Base-by-base conservation (phyloP, 1,139 yeast species). In the Suhomyces terraborum region DNA sequence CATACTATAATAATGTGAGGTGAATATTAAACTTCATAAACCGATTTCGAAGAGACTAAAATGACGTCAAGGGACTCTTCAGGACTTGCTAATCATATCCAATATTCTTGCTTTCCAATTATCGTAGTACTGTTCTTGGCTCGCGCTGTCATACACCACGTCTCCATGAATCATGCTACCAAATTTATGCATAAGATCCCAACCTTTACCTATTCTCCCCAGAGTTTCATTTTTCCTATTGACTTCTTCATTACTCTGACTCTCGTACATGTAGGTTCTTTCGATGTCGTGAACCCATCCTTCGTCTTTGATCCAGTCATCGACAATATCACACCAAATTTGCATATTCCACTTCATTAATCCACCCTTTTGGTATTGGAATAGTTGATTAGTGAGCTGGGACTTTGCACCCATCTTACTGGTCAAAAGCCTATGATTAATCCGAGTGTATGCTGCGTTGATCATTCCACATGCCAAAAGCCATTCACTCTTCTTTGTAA, bases 391-490 rank as follows among this genome's bases (percentile, higher is more conserved):
- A 40, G 77, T 62, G 12, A 80, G 69, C 25, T 69, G 64, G 6
- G 73, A 59, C 42, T 69, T 74, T 19, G 77, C 69, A 2, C 84
- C 80, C 8, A 81, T 66, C 38, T 70, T 74, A 8, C 62, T 56
- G 8, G 64, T 56, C 13, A 82, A 60, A 21, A 70, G 55, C 18
- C 66, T 66, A 45, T 76, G 73, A 54, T 81, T 80, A 26, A 83
- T 69, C 10, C 82, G 65, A 10, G 70, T 64, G 39, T 79, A 81
- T 10, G 83, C 81, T 6, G 83, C 75, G 31, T 82, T 69, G 1
- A 83, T 69, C 47, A 84, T 58, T 0, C 89, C 91, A 56, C 87
- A 81, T 1, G 84, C 78, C 21, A 84, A 58, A 12, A 81, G 78
- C 88, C 89, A 84, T 32, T 82, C 84, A 42, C 76, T 79, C 36